Base-by-base conservation (phyloP, 345 rosid genomes). In the Gossypium rotundifolium region DNA sequence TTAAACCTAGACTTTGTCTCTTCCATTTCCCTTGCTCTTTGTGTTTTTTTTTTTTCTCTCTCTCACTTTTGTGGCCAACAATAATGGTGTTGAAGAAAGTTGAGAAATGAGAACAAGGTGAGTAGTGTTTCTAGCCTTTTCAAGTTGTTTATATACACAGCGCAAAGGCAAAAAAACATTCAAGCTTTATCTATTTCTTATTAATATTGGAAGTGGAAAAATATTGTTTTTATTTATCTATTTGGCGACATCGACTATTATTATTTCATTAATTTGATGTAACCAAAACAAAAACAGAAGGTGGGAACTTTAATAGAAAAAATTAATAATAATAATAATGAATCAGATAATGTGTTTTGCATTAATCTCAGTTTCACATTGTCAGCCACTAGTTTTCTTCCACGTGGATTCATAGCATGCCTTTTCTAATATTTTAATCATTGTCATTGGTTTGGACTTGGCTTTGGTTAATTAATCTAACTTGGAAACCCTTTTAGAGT, bases 1-100 rank as follows among this genome's bases (percentile, higher is more conserved):
- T 79, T 76, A 76, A 93, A 93, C 84, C 93, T 89, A 0, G 97
- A 87, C 79, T 83, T 83, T 75, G 84, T 81, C 74, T 82, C 85
- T 72, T 85, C 88, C 89, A 84, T 85, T 8, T 65, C 74, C 51
- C 11, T 63, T 4, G 40, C 62, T 65, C 63, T 16, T 45, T 18
- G 7, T 33, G 40, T 14, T 33, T 67, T 38, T 65, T 45, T 65
- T 62, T 54, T 67, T 1, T 22, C 20, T 54, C 17, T 54, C 17
- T 54, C 69, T 46, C 13, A 79, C 44, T 55, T 48, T n/a, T 55
- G 20, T 40, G 40, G 40, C 33, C 10, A 33, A 55, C 49, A 51
- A 72, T 29, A 14, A 65, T 54, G 25, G 11, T 38, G 74, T 4
- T 27, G 71, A 38, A 61, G 81, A 79, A 79, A 75, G 78, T 75